Evolutionary conservation across 768 basidiomycete genomes (phyloP), one percentile per base, ranked within the genome.

Genomic region (Rhizopogon salebrosus): DNA sequence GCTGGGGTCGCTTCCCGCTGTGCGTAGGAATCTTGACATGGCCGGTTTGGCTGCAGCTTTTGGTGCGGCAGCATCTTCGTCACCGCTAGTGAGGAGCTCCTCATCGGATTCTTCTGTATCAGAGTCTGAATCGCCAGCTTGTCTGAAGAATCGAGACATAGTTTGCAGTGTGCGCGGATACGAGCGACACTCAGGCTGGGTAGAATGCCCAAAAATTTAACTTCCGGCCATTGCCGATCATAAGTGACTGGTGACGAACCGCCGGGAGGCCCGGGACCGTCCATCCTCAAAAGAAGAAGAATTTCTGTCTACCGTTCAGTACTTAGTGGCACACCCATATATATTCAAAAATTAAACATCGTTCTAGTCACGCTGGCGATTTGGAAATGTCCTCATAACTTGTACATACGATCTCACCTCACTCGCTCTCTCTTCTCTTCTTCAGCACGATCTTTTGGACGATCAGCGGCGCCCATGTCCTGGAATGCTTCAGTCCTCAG

Each of bases 141-240:
- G 80, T 75, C 87, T 84, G 76, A 93, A 92, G 75, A 94, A 93
- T 64, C 90, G 83, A 56, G 91, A 92, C 89, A 93, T 92, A 59
- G 54, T 34, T 52, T 34, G 23, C 14, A 26, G 31, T 22, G 16
- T 31, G 7, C 27, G 18, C 6, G 46, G 6, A 45, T 13, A 7
- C 43, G 20, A 29, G 29, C n/a, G n/a, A n/a, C n/a, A n/a, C n/a
- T n/a, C n/a, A n/a, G 29, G 29, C 18, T 8, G n/a, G 13, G 9
- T 26, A 6, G 6, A 6, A 29, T 18, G 11, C 14, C 13, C 14
- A 22, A 8, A 46, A 46, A 46, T 34, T 34, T 46, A 16, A 9
- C 45, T 16, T 23, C 34, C 45, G 45, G 45, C 9, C 1, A 46
- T 16, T 46, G 45, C 45, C 45, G 45, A 31, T 14, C 3, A 13